Evolutionary conservation across 345 rosid genomes (phyloP).

Genomic region (Clarkia xantiana): DNA sequence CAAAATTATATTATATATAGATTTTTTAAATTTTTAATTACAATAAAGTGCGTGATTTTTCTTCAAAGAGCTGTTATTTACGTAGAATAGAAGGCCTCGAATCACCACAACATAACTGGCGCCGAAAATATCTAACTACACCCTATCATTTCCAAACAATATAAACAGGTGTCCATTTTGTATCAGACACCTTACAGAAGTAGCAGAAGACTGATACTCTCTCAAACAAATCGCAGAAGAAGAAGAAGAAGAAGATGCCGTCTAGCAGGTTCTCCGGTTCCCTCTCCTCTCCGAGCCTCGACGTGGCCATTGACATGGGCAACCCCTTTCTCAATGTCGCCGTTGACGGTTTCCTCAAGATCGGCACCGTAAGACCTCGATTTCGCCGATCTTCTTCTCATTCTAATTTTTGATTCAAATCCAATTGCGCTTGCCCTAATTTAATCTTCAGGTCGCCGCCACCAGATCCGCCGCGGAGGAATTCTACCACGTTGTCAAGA

Average conservation of each 20-base stretch:
- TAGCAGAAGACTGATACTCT: too few relatives aligned
- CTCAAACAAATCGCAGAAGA: too few relatives aligned
- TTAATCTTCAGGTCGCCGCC: constrained; percentile 51
- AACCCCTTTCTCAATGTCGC: constrained; percentile 56
- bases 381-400: neutral
- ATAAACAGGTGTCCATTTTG: too few relatives aligned
- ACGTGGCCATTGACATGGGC: constrained; percentile 59
- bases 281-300: constrained; percentile 45
- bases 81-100: too few relatives aligned
- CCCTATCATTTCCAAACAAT: too few relatives aligned
- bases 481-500: constrained; percentile 30
- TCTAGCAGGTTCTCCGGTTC: constrained; percentile 37
- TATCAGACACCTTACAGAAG: too few relatives aligned
- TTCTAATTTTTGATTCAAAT: neutral
- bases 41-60: too few relatives aligned
- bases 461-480: constrained; percentile 51
- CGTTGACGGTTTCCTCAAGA: constrained; percentile 76
- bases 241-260: constrained; percentile 29
- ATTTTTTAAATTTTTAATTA: too few relatives aligned
- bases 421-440: neutral
- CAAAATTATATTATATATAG: too few relatives aligned
- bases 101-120: too few relatives aligned
- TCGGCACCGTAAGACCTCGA: constrained; percentile 38
- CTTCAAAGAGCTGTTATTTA: too few relatives aligned
- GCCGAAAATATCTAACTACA: too few relatives aligned